Base-by-base conservation (phyloP, 305 asterid species). In the Fraxinus greggii region DNA sequence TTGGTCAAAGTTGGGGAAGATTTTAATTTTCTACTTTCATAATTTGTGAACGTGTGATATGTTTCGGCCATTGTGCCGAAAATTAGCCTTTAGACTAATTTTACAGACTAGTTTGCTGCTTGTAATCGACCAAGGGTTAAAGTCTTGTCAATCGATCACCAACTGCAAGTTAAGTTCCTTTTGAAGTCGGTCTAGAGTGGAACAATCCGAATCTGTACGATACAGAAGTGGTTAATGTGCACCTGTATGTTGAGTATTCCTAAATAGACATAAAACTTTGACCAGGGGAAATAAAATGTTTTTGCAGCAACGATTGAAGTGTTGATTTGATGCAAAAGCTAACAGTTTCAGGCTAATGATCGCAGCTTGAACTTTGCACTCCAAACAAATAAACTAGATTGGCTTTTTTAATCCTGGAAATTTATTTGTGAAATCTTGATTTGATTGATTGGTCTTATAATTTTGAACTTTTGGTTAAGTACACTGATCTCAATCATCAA, bases 271-370 rank as follows among this genome's bases (percentile, higher is more conserved):
- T 32, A 69, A 79, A 69, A 4, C 75, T 45, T 48, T 76, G 38
- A 59, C 81, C 9, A 17, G 31, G 79, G 69, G 38, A 32, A 67
- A 61, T 70, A 13, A 51, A 13, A 76, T 23, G 21, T 77, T 9
- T 67, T 51, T 81, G 82, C 80, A 69, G 70, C 42, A 33, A 73
- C 40, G 38, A 45, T 48, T 51, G 76, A 54, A 23, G 13, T 54
- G 26, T 76, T 33, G 17, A 45, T 31, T 32, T 28, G 1, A 74
- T 83, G 80, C 70, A 74, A 65, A 77, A 51, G 4, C 35, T 15
- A 69, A 69, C 75, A 69, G 38, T 29, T 13, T 51, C 3, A 51
- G 61, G 61, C 23, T 51, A 51, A 51, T 51, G 40, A 29, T 69
- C 10, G n/a, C 33, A 29, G 9, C 7, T 29, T 29, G 10, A 69